Evolutionary conservation across 441 rosid genomes (phyloP).

Genomic region (Eruca vesicaria): DNA sequence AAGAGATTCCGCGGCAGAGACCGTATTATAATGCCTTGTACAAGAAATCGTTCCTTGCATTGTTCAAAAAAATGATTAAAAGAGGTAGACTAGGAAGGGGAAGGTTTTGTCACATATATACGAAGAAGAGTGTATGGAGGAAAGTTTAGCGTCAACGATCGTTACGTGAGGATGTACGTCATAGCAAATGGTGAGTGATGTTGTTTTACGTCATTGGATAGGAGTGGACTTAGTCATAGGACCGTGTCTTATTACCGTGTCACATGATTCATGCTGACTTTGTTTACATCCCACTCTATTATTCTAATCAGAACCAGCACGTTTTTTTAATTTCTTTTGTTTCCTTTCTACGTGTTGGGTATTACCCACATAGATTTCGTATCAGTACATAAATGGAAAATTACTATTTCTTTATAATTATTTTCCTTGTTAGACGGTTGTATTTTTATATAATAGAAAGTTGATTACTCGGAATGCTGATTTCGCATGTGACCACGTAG

Average conservation of each 20-base stretch:
- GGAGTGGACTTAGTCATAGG: conserved; percentile 30
- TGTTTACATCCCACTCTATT: background rate
- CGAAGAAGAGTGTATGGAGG: background rate
- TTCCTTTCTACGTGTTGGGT: conserved; percentile 8
- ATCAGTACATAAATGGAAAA: background rate
- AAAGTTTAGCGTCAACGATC: conserved; percentile 60
- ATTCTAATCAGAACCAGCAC: conserved; percentile 9
- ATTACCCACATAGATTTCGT: no score
- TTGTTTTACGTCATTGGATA: conserved; percentile 38
- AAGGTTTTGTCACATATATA: background rate
- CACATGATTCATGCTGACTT: conserved; percentile 24
- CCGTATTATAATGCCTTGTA: conserved; percentile 31
- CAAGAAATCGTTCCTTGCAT: conserved; percentile 74
- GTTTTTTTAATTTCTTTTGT: background rate
- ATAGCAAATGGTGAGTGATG: conserved; percentile 42
- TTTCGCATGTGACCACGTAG: conserved; percentile 10
- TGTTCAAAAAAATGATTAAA: background rate
- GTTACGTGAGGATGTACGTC: conserved; percentile 60
- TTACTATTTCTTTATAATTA: background rate
- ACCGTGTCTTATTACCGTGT: conserved; percentile 23
- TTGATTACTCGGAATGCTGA: background rate
- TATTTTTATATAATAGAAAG: background rate
- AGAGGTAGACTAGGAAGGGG: background rate
- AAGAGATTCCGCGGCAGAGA: conserved; percentile 12
- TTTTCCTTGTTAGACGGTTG: background rate